These are phyloP conservation scores for Salicornia ramosissima DNA, from an alignment of 148 eudicot species.

Conservation along the genomic window DNA sequence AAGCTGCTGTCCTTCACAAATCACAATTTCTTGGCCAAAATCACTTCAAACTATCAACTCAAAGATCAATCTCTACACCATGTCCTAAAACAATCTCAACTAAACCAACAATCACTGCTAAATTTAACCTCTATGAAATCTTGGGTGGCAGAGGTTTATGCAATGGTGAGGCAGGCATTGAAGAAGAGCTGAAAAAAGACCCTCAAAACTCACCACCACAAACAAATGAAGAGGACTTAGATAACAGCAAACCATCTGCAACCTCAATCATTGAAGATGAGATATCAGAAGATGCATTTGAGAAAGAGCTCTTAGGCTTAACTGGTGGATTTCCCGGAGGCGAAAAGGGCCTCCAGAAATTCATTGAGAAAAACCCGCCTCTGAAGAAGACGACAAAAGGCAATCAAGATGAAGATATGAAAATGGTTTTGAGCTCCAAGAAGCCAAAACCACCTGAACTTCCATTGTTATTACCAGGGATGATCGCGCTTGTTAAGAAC, in stretches of 20 bases:
- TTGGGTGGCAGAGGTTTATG: constrained; percentile 89
- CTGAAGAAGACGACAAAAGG: constrained; percentile 27
- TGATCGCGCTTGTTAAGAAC: constrained; percentile 85
- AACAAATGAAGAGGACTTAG: neutral
- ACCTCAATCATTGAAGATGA: constrained; percentile 22
- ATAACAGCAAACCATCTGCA: constrained; percentile 1
- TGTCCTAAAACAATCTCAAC: constrained; percentile 18
- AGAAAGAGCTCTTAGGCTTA: constrained; percentile 69
- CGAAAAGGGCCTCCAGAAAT: constrained; percentile 67
- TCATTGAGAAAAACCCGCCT: constrained; percentile 75
- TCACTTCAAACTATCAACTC: constrained; percentile 24
- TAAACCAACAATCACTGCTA: constrained; percentile 36
- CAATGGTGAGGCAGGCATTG: constrained; percentile 74
- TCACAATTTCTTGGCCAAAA: constrained; percentile 56
- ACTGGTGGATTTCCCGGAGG: constrained; percentile 96
- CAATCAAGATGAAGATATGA: constrained; percentile 16
- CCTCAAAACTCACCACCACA: constrained; percentile 22
- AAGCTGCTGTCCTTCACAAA: constrained; percentile 34
- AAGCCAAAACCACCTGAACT: constrained; percentile 61
- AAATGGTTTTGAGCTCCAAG: constrained; percentile 31
- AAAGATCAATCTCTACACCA: constrained; percentile 19
- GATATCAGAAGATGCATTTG: constrained; percentile 54
- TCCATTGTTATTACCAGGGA: constrained; percentile 78
- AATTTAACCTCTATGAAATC: constrained; percentile 57
- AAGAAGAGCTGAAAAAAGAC: constrained; percentile 53